Conservation (phyloP, 768 basidiomycete species). For the Mycena metata region DNA sequence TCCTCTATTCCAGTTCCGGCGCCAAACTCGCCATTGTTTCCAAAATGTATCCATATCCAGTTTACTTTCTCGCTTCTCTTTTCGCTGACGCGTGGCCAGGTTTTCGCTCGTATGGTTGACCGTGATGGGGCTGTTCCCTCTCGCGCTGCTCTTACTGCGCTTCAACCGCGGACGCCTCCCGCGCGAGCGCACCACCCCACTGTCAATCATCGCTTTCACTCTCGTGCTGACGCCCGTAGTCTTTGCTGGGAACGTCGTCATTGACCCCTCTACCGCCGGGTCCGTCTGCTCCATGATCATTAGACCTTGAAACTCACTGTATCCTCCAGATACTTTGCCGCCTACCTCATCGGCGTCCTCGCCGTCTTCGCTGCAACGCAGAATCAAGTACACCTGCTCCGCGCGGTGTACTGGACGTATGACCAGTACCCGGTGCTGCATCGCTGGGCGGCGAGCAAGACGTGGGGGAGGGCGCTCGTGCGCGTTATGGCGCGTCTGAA, state of each 20-base stretch:
- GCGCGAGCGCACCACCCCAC: slow-evolving; percentile 55
- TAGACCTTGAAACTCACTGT: too few species aligned
- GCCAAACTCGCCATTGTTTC: slow-evolving; percentile 68
- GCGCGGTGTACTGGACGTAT: slow-evolving; percentile 72
- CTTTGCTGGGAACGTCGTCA: slow-evolving; percentile 71
- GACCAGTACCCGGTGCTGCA: slow-evolving; percentile 71
- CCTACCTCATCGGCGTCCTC: slow-evolving; percentile 69
- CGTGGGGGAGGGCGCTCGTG: slow-evolving; percentile 61
- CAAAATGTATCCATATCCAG: slow-evolving; percentile 59
- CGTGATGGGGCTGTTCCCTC: slow-evolving; percentile 74
- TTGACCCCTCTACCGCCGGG: slow-evolving; percentile 70
- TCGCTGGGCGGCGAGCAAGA: slow-evolving; percentile 49
- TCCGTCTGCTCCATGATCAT: slow-evolving; percentile 43
- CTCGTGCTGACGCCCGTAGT: slow-evolving; percentile 57
- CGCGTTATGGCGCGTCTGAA: slow-evolving; percentile 60
- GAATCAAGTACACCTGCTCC: slow-evolving; percentile 67
- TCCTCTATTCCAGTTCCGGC: slow-evolving; percentile 71
- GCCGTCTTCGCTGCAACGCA: slow-evolving; percentile 62
- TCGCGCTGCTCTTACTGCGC: slow-evolving; percentile 70
- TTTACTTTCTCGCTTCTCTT: slow-evolving; percentile 21
- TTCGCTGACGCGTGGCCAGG: slow-evolving; percentile 47
- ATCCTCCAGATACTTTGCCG: slow-evolving; percentile 66
- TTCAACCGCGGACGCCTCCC: slow-evolving; percentile 75
- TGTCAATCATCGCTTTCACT: slow-evolving; percentile 58
- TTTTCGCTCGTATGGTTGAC: slow-evolving; percentile 78